A percentile compares a stretch with the other conserved stretches of the same genome.
phyloP scores from a whole-genome alignment of 805 yeast species.

The Lachancea nothofagi region DNA sequence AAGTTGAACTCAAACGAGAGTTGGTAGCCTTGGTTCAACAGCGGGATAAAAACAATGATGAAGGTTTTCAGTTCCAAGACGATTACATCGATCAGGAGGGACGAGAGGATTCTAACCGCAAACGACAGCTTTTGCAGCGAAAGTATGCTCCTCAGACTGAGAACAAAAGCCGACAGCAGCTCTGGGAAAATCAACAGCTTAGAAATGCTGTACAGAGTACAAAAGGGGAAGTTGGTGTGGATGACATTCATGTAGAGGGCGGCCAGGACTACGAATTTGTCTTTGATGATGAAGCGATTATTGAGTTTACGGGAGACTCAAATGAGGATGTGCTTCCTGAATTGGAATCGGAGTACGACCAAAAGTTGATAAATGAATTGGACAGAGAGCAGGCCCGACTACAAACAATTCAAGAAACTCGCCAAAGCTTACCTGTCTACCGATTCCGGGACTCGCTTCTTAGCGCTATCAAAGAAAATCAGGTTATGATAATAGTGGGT shows the following conservation, averaged over 20 bases:
- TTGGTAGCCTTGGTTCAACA: constrained; percentile 41
- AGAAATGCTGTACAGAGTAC: constrained; percentile 24
- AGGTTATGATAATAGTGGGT: constrained; percentile 71
- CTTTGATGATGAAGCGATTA: constrained; percentile 59
- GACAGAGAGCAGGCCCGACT: constrained; percentile 26
- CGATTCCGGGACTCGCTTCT: constrained; percentile 55
- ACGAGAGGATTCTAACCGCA: constrained; percentile 48
- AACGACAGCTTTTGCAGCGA: constrained; percentile 44
- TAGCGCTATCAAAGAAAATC: constrained; percentile 53
- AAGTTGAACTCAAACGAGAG: constrained; percentile 46
- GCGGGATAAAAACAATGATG: constrained; percentile 31
- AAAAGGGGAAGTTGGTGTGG: constrained; percentile 15
- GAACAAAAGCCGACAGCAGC: constrained; percentile 29
- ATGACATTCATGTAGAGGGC: constrained; percentile 25
- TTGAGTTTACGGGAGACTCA: constrained; percentile 40
- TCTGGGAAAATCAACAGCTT: constrained; percentile 34
- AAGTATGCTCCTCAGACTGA: constrained; percentile 22
- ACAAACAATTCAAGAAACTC: constrained; percentile 41
- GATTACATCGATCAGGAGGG: constrained; percentile 51
- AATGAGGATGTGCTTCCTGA: constrained; percentile 28
- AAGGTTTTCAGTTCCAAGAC: constrained; percentile 48
- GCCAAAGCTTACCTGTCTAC: constrained; percentile 73
- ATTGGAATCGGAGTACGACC: constrained; percentile 31
- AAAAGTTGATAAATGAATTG: constrained; percentile 16
- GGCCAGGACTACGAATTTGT: constrained; percentile 62